Base-by-base conservation (phyloP, 768 basidiomycete species). In the Serpula lacrymans region DNA sequence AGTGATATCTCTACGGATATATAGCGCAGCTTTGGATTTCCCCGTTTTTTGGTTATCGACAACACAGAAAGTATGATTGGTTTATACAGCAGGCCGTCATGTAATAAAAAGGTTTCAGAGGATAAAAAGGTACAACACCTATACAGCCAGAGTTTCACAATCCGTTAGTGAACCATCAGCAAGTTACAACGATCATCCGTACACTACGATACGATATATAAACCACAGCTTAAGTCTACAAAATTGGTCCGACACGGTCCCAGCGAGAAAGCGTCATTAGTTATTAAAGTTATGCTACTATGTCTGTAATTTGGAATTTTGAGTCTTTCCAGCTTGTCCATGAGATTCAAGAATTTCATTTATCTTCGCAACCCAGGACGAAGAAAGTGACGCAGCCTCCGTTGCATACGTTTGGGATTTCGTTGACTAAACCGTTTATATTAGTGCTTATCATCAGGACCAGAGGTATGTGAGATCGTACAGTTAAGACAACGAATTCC, bases 401-500 rank as follows among this genome's bases (percentile, higher is more conserved):
- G 69, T 65, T 16, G 69, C 69, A 47, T 72, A 76, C 16, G 62
- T 62, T 43, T 65, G 67, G 21, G 64, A 68, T 51, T 72, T 79
- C 6, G 71, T 63, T 16, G 70, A 60, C 78, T 80, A 44, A 13
- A 39, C 34, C 30, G 21, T 12, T 12, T 16, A 16, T 10, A 28
- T 17, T 3, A 26, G 18, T 13, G 45, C n/a, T 18, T 41, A 44
- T 21, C n/a, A 34, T 9, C 8, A 21, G 5, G n/a, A 34, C 4
- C 49, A 21, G 42, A 23, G 33, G n/a, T 16, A 8, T 28, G 12
- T 6, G 16, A 10, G 13, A 20, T 63, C 78, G 53, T 45, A 84
- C 82, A 29, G 80, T 79, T 49, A 80, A 58, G 25, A 84, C 68
- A 12, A 76, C 71, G 53, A 84, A 81, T 53, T 79, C 77, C 26